phyloP scores from a whole-genome alignment of 164 flowering plant genomes.

The Nelumbo lutea region DNA sequence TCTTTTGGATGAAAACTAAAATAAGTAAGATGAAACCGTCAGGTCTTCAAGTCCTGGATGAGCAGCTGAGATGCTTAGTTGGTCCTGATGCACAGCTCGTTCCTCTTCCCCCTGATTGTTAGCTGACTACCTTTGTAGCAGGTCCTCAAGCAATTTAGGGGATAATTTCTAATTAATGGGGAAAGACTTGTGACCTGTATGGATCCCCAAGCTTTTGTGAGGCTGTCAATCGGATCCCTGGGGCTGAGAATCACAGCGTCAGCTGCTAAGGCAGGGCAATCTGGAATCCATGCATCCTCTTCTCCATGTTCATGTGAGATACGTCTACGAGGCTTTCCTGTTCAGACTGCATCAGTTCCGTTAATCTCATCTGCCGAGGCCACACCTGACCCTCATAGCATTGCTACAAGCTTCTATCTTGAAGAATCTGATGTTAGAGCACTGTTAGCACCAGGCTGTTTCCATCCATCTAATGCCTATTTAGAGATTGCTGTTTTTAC shows the following conservation, averaged over 20 bases:
- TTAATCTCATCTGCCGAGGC: slow-evolving; percentile 57
- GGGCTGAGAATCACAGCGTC: slow-evolving; percentile 57
- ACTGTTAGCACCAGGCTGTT: slow-evolving; percentile 57
- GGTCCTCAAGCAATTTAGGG: slow-evolving; percentile 11
- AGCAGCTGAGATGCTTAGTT: background rate
- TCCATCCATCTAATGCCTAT: slow-evolving; percentile 53
- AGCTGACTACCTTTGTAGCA: slow-evolving; percentile 10
- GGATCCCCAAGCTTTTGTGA: slow-evolving; percentile 84
- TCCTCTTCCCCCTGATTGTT: background rate
- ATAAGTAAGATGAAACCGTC: background rate
- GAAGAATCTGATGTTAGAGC: slow-evolving; percentile 75
- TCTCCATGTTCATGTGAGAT: slow-evolving; percentile 71
- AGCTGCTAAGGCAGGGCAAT: slow-evolving; percentile 29
- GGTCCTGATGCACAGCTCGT: background rate
- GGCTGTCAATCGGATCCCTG: slow-evolving; percentile 74
- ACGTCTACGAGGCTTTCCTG: slow-evolving; percentile 79
- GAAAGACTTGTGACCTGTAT: slow-evolving; percentile 41
- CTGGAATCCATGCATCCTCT: slow-evolving; percentile 35
- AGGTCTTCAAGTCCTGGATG: background rate
- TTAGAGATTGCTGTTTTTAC: slow-evolving; percentile 63
- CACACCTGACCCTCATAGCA: slow-evolving; percentile 45
- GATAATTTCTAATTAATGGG: slow-evolving; percentile 23
- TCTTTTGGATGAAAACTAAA: background rate
- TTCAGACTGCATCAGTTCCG: slow-evolving; percentile 61
- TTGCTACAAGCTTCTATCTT: slow-evolving; percentile 75